phyloP scores from a whole-genome alignment of 2,329 filamentous ascomycete species.

The Colletotrichum zoysiae region DNA sequence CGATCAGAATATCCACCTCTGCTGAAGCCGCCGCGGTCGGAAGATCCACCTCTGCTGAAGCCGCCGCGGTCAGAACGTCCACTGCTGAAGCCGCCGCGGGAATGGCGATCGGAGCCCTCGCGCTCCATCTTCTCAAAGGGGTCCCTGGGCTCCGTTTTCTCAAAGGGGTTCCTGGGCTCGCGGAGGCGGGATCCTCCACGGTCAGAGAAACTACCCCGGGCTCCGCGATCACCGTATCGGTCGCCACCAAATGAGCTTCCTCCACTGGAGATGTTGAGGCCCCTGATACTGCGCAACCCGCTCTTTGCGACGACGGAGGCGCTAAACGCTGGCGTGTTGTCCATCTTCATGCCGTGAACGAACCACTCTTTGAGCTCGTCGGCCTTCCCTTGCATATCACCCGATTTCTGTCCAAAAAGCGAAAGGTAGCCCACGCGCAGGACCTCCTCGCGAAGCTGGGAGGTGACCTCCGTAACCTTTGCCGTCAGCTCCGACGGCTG shows the following conservation, averaged over 20 bases:
- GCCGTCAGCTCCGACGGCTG: slow-evolving; percentile 49
- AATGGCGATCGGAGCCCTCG: slow-evolving; percentile 9
- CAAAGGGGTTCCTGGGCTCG: slow-evolving; percentile 44
- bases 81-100: slow-evolving; percentile 31
- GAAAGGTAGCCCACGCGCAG: slow-evolving; percentile 65
- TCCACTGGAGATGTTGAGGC: slow-evolving; percentile 52
- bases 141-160: slow-evolving; percentile 41
- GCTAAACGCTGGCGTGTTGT: slow-evolving; percentile 47
- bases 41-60: slow-evolving; percentile 9
- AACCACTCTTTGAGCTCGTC: slow-evolving; percentile 67
- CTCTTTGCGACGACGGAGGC: slow-evolving; percentile 44
- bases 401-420: slow-evolving; percentile 64
- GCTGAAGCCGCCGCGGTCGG: slow-evolving; percentile 21
- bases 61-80: slow-evolving; percentile 18
- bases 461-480: slow-evolving; percentile 51
- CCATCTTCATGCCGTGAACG: slow-evolving; percentile 64
- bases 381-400: slow-evolving; percentile 55
- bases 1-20: slow-evolving; percentile 20
- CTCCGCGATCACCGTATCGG: background rate
- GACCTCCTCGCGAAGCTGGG: slow-evolving; percentile 48
- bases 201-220: background rate
- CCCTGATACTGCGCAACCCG: slow-evolving; percentile 48
- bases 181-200: slow-evolving; percentile 37
- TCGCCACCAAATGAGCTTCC: slow-evolving; percentile 13
- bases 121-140: slow-evolving; percentile 43